phyloP scores from a whole-genome alignment of 805 yeast species.

The Starmerella scarabaei region DNA sequence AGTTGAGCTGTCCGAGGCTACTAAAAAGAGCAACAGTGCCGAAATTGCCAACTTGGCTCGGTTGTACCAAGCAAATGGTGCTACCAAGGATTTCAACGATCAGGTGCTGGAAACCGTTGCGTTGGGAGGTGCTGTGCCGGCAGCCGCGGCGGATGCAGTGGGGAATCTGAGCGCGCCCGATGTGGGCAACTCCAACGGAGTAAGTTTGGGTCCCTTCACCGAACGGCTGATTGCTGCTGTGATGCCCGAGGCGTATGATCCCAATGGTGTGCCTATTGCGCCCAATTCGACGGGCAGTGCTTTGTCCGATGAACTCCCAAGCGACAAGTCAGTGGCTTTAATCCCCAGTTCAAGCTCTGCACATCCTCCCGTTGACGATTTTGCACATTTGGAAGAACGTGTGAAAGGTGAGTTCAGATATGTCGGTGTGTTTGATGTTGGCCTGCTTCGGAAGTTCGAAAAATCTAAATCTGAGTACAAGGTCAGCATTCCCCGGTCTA shows the following conservation, averaged over 20 bases:
- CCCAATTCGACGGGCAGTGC: neutral
- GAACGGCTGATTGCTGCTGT: constrained; percentile 74
- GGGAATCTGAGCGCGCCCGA: neutral
- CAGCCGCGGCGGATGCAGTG: neutral
- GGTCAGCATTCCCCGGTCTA: constrained; percentile 15
- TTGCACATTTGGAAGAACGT: constrained; percentile 72
- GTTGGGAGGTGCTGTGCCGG: neutral
- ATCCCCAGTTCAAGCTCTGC: constrained; percentile 24
- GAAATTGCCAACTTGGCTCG: constrained; percentile 5
- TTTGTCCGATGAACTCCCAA: neutral
- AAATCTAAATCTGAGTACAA: constrained; percentile 22
- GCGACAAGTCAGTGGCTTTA: constrained; percentile 9
- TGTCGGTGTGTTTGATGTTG: constrained; percentile 60
- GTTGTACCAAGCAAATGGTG: constrained; percentile 15
- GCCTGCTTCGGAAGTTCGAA: constrained; percentile 25
- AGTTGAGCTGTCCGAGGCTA: constrained; percentile 3
- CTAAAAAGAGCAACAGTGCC: constrained; percentile 51
- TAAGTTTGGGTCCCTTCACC: constrained; percentile 85
- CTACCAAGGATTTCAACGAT: constrained; percentile 13
- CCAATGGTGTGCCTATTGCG: neutral
- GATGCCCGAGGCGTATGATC: constrained; percentile 28
- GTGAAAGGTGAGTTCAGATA: constrained; percentile 75
- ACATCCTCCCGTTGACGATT: constrained; percentile 46
- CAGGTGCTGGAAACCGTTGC: constrained; percentile 33
- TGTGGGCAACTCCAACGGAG: constrained; percentile 19